Evolutionary conservation across 176 grass and related monocot genomes (phyloP).

Genomic region (Dactylis glomerata): DNA sequence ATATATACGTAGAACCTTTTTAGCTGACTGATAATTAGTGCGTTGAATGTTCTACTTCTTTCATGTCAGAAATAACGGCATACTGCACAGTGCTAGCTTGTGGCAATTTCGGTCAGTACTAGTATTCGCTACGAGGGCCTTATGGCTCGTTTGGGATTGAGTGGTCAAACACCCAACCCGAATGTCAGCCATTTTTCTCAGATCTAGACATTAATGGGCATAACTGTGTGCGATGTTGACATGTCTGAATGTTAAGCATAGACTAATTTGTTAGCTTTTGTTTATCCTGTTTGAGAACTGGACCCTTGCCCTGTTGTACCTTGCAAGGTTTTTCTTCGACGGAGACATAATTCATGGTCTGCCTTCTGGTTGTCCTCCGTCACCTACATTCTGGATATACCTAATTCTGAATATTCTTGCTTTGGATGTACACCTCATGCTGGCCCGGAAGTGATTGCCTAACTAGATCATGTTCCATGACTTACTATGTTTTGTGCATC

Average conservation of each 20-base stretch:
- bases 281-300: neutral
- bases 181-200: neutral
- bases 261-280: neutral
- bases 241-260: neutral
- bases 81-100: neutral
- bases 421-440: neutral
- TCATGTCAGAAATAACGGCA: neutral
- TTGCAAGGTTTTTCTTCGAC: neutral
- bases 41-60: neutral
- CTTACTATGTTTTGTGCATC: neutral
- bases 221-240: constrained; percentile 1
- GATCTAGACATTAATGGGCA: neutral
- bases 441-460: constrained; percentile 21
- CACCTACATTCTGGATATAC: neutral
- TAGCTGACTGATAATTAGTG: neutral
- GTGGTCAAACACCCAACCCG: neutral
- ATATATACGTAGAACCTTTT: neutral
- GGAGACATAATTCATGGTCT: constrained; percentile 2
- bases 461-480: constrained; percentile 17
- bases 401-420: constrained; percentile 16
- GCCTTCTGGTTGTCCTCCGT: neutral
- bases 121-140: neutral
- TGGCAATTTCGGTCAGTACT: neutral
- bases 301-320: neutral
- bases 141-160: neutral